These are phyloP conservation scores for Whalleya microplaca DNA, from an alignment of 2,329 filamentous ascomycete genomes.

Conservation along the genomic window DNA sequence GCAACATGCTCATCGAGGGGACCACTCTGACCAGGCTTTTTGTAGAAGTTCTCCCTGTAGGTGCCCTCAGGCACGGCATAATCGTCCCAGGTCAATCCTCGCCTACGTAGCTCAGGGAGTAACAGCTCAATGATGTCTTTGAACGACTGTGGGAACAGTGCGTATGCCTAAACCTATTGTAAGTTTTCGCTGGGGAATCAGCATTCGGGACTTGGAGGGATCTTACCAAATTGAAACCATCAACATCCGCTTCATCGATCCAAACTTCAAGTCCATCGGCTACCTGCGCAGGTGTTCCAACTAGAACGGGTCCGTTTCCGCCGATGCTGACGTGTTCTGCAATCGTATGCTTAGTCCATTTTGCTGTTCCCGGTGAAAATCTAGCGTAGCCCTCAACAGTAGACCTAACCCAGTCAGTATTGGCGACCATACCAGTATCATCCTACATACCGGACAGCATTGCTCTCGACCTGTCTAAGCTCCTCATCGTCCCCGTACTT, in stretches of 20 bases:
- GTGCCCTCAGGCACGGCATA: constrained; percentile 60
- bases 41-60: constrained; percentile 64
- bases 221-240: constrained; percentile 74
- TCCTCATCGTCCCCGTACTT: constrained; percentile 46
- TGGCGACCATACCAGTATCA: background rate
- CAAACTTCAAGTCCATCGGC: constrained; percentile 70
- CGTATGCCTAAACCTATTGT: constrained; percentile 53
- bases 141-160: constrained; percentile 69
- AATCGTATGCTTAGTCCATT: constrained; percentile 74
- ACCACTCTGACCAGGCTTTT: constrained; percentile 51
- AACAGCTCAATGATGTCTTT: constrained; percentile 69
- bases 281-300: constrained; percentile 67
- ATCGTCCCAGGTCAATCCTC: constrained; percentile 61
- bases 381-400: constrained; percentile 60
- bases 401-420: constrained; percentile 40
- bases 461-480: constrained; percentile 44
- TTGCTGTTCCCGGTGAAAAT: constrained; percentile 61
- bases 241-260: constrained; percentile 70
- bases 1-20: constrained; percentile 57
- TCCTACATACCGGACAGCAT: constrained; percentile 43
- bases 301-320: constrained; percentile 65
- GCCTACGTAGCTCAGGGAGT: constrained; percentile 63
- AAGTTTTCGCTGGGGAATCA: background rate
- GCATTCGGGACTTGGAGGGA: background rate
- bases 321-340: constrained; percentile 71